Evolutionary conservation across 805 yeast genomes (phyloP), one percentile per base, ranked within the genome.

Genomic region (Priceomyces carsonii): DNA sequence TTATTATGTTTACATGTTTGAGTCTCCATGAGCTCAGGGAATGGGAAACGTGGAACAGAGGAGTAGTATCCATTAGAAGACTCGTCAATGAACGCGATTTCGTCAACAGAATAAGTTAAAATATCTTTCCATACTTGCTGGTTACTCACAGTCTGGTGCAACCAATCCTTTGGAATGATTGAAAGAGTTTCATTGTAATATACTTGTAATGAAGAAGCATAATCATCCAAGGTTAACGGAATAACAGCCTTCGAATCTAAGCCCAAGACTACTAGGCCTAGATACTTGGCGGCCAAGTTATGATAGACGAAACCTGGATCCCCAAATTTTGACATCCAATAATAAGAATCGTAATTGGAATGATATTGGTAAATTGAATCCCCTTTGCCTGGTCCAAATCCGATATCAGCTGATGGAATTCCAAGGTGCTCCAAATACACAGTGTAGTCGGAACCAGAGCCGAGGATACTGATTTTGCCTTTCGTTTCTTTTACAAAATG

Each of bases 351-450:
- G 48, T 69, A 80, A 35, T 69, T 68, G 6, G 87, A 80, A 49
- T 79, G 79, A 35, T 63, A 59, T 43, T 78, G 82, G 36, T 71
- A 71, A n/a, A 79, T 63, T 4, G 82, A 72, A 51, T 78, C 82
- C 3, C 36, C 44, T 35, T 54, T 49, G 5, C 54, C 56, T 22
- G 38, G 44, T 20, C 40, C 35, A 39, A 67, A 68, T 6, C 77
- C 74, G 35, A 79, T 53, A 33, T 71, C 70, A 8, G 78, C 68
- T 0, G 84, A 71, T 2, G 90, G 85, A 25, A 83, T 73, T 5
- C 88, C 90, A 44, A 82, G 53, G 50, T 77, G 80, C 47, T 75
- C 75, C 54, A 82, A 85, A 45, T 81, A 80, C 7, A 77, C 78
- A 2, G 77, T 67, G 48, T 66, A 74, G 49, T 78, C 83, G 1